Conservation (phyloP, 192 early-diverging fungal species). For the Podochytrium sp. region DNA sequence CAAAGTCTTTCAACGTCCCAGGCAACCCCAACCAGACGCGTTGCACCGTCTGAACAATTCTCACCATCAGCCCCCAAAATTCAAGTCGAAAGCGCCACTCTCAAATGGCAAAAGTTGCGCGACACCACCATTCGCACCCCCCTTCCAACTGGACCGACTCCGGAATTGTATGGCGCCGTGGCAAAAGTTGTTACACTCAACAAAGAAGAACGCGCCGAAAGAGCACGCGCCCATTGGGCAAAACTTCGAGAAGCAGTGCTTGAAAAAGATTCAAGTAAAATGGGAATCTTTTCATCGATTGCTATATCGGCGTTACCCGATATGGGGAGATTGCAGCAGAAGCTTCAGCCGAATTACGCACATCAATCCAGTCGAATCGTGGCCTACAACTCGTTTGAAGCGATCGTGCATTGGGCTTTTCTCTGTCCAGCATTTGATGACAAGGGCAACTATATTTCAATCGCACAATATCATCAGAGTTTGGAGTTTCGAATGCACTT, state of each 20-base stretch:
- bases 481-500: constrained; percentile 1
- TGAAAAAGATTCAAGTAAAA: neutral
- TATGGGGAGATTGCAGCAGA: constrained; percentile 3
- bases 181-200: too few relatives aligned
- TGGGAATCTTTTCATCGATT: constrained; percentile 8
- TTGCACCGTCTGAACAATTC: too few relatives aligned
- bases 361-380: neutral
- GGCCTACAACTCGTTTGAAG: neutral
- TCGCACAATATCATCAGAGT: neutral
- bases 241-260: constrained; percentile 1
- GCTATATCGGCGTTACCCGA: constrained; percentile 13
- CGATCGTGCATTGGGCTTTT: constrained; percentile 3
- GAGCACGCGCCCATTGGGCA: neutral
- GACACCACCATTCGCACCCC: too few relatives aligned
- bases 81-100: too few relatives aligned
- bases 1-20: too few relatives aligned
- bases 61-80: too few relatives aligned
- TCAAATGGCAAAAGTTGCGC: too few relatives aligned
- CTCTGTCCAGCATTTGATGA: constrained; percentile 23
- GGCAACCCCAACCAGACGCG: too few relatives aligned
- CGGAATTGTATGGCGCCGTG: too few relatives aligned
- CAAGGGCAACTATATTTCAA: constrained; percentile 7
- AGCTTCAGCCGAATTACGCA: neutral
- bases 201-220: too few relatives aligned
- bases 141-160: too few relatives aligned